phyloP scores from a whole-genome alignment of 2,329 filamentous ascomycete genomes.

The Talaromyces atroroseus region DNA sequence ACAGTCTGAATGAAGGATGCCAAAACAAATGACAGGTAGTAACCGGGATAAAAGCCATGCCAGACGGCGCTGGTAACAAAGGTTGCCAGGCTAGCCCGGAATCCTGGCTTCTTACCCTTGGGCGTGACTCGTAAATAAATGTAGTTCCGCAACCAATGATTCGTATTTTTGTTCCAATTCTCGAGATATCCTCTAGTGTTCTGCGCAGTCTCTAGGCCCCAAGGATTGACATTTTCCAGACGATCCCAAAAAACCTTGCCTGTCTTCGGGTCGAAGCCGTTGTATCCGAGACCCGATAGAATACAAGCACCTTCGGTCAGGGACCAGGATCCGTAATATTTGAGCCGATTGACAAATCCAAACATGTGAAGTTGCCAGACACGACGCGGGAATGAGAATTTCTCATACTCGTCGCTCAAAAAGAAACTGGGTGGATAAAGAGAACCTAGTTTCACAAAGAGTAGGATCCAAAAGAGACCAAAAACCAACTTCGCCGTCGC shows the following conservation, averaged over 20 bases:
- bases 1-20: constrained; percentile 88
- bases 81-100: constrained; percentile 87
- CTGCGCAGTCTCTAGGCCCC: constrained; percentile 80
- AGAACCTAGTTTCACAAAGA: constrained; percentile 67
- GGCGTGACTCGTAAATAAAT: constrained; percentile 93
- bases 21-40: constrained; percentile 85
- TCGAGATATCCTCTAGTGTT: constrained; percentile 89
- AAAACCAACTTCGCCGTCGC: constrained; percentile 68
- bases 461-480: constrained; percentile 72
- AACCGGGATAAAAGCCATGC: constrained; percentile 97
- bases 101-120: constrained; percentile 91
- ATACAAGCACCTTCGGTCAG: constrained; percentile 93
- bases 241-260: constrained; percentile 87
- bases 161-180: constrained; percentile 98
- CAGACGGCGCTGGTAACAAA: constrained; percentile 93
- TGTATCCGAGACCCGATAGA: constrained; percentile 86
- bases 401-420: constrained; percentile 60
- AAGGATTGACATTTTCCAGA: constrained; percentile 81
- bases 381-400: constrained; percentile 64
- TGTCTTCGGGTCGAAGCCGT: constrained; percentile 78
- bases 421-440: constrained; percentile 62
- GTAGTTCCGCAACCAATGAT: constrained; percentile 93
- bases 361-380: constrained; percentile 80
- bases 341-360: constrained; percentile 72
- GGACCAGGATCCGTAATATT: constrained; percentile 96